Conservation (phyloP, 352 stramenopile species). For the Aphanomyces invadans region DNA sequence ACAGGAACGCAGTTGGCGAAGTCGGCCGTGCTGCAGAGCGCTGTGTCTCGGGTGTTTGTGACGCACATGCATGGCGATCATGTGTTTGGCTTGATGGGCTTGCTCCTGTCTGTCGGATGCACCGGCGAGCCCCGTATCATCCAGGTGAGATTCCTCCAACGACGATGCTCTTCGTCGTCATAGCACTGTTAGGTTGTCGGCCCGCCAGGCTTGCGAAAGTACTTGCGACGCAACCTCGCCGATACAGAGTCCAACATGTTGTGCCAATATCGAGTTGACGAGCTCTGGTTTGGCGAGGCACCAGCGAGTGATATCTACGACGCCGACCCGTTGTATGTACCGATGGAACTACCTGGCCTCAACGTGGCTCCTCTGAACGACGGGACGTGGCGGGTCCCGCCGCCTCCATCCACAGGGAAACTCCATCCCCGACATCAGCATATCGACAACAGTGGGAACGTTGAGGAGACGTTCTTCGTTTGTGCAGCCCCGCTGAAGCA, state of each 20-base stretch:
- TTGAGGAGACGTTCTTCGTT: background rate
- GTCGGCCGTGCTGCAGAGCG: slow-evolving; percentile 9
- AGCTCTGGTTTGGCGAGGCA: background rate
- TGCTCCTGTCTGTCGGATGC: slow-evolving; percentile 16
- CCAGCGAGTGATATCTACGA: background rate
- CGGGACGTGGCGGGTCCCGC: slow-evolving; percentile 2
- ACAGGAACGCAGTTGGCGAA: slow-evolving; percentile 13
- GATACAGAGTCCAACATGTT: slow-evolving; percentile 16
- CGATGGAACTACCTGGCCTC: background rate
- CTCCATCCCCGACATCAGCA: background rate
- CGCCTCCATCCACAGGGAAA: background rate
- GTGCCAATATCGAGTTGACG: slow-evolving; percentile 8
- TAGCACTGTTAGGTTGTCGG: slow-evolving; percentile 1
- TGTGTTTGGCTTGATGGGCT: slow-evolving; percentile 23
- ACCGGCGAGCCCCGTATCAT: background rate
- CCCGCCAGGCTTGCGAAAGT: slow-evolving; percentile 1
- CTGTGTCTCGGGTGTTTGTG: slow-evolving; percentile 23
- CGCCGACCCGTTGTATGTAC: background rate
- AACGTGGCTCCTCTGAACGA: background rate
- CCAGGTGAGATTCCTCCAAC: background rate
- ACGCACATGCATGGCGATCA: slow-evolving; percentile 27
- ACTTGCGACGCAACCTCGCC: slow-evolving; percentile 16
- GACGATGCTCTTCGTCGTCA: background rate
- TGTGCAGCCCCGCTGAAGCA: background rate
- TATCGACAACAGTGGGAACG: background rate